Base-by-base conservation (phyloP, 768 basidiomycete species). In the Phlebiopsis flavidoalba region DNA sequence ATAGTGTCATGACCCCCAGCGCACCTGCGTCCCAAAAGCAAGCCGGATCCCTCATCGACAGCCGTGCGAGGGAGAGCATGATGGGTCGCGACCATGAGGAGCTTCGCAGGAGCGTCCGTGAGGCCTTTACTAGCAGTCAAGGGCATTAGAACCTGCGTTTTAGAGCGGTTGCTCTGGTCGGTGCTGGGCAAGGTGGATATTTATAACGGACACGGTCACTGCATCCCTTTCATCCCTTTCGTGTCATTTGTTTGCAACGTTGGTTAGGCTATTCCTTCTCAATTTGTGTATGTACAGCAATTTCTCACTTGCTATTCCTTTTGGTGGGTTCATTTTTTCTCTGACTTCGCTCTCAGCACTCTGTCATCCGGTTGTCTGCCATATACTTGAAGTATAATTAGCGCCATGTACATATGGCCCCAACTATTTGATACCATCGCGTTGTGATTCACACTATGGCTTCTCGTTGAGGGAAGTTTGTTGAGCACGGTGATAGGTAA, bases 51-150 rank as follows among this genome's bases (percentile, higher is more conserved):
- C 89, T 87, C 33, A 76, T 88, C 37, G 85, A 79, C 48, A 83
- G 82, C 64, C 37, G 63, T 33, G 85, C 82, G 19, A n/a, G n/a
- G n/a, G 82, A 75, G 63, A 79, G 76, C 62, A 71, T 69, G 33
- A 69, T 75, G 54, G 70, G 73, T 10, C 78, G 82, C 57, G 87
- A 89, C n/a, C 87, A 90, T 59, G 90, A 92, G 61, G 90, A 92
- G 72, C 77, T 94, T 58, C 77, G 90, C 68, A 80, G 85, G 72
- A 94, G 91, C 63, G 89, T 94, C 58, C 79, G 88, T 57, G 91
- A 93, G 66, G 91, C 92, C 8, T 87, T 93, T 61, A 81, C 80
- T n/a, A 79, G 84, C 10, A 81, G 85, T 47, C 85, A 86, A 24
- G 81, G 70, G 56, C 68, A 75, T 61, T 73, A 70, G 48, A 31